Evolutionary conservation across 2,329 filamentous ascomycete species (phyloP).

Genomic region (Fusarium nelsonii): DNA sequence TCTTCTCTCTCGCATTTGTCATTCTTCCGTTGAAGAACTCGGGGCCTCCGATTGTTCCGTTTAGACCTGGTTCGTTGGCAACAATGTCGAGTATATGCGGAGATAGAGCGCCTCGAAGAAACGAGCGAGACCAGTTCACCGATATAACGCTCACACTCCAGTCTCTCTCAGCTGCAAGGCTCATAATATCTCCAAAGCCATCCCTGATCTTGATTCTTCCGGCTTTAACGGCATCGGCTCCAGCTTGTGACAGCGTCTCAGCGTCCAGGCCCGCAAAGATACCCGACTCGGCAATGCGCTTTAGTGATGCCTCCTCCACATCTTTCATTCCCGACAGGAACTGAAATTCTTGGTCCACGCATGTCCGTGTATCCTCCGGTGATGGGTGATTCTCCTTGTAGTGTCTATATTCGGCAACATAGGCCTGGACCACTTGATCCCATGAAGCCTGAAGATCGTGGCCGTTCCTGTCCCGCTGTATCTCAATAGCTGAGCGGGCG

Average conservation of each 20-base stretch:
- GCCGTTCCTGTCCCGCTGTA: constrained; percentile 47
- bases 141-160: constrained; percentile 62
- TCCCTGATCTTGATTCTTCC: constrained; percentile 54
- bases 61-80: constrained; percentile 58
- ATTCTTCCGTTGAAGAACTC: constrained; percentile 45
- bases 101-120: constrained; percentile 60
- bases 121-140: constrained; percentile 64
- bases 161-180: constrained; percentile 44
- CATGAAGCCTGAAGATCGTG: constrained; percentile 56
- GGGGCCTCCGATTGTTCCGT: constrained; percentile 59
- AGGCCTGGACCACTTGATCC: constrained; percentile 60
- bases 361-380: constrained; percentile 50
- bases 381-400: constrained; percentile 55
- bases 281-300: constrained; percentile 57
- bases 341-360: constrained; percentile 55
- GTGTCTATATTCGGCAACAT: constrained; percentile 57
- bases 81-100: constrained; percentile 53
- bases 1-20: constrained; percentile 62
- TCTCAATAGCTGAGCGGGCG: constrained; percentile 58
- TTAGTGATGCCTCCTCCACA: constrained; percentile 62
- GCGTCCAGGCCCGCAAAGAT: constrained; percentile 59
- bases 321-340: constrained; percentile 59
- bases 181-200: constrained; percentile 56
- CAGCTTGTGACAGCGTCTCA: constrained; percentile 54
- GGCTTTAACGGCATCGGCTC: constrained; percentile 51